Percentiles rank a stretch among this genome's conserved stretches.
These are phyloP conservation scores for Linnemannia elongata DNA, from an alignment of 192 early-diverging fungal species.

Conservation along the genomic window DNA sequence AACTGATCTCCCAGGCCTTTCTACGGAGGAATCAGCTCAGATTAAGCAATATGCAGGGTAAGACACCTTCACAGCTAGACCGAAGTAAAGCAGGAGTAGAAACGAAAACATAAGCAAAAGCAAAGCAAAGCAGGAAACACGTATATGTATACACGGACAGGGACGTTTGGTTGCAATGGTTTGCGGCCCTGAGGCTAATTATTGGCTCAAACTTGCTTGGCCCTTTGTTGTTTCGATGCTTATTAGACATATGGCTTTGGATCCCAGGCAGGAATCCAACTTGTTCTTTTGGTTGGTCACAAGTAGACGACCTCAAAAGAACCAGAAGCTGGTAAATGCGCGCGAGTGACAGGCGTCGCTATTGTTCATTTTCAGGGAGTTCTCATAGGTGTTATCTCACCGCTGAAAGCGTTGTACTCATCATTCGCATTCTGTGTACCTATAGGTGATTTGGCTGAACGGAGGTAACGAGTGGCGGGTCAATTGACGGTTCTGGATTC, in stretches of 20 bases:
- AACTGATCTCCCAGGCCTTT: constrained; percentile 52
- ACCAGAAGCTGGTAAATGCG: constrained; percentile 56
- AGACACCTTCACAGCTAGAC: not conserved
- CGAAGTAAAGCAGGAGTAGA: not conserved
- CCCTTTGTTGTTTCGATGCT: not conserved
- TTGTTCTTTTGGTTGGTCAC: constrained; percentile 70
- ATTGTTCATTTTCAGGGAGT: not conserved
- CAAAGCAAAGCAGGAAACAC: not conserved
- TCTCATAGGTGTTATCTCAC: not conserved
- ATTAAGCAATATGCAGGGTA: constrained; percentile 66
- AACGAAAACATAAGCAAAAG: not conserved
- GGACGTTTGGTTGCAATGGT: not conserved
- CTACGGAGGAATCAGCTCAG: constrained; percentile 21
- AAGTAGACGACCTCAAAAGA: constrained; percentile 18
- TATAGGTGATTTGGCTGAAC: constrained; percentile 75
- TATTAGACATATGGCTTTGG: constrained; percentile 60
- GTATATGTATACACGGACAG: not conserved
- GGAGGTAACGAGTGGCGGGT: constrained; percentile 64
- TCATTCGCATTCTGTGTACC: not conserved
- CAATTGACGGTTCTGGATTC: not conserved
- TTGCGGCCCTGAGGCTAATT: not conserved
- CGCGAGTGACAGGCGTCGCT: not conserved
- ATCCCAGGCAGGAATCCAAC: constrained; percentile 39
- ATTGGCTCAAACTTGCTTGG: not conserved
- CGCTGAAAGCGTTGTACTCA: not conserved